Evolutionary conservation across 2,329 filamentous ascomycete genomes (phyloP), one percentile per base, ranked within the genome.

Genomic region (Colletotrichum musae): DNA sequence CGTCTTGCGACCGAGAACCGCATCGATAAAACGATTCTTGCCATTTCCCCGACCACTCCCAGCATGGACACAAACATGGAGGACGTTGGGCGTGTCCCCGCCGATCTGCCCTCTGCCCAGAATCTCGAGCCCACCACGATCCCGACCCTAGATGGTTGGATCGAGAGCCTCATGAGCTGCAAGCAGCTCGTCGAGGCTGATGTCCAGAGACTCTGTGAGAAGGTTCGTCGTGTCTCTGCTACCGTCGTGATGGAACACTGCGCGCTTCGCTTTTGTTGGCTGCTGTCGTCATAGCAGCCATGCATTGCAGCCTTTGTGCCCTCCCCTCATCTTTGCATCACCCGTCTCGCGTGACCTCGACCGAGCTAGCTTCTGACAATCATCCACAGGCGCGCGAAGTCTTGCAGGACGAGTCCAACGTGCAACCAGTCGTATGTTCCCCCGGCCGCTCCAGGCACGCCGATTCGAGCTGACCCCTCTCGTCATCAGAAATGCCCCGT

Each of bases 51-150:
- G 68, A 70, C 58, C 52, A 62, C 57, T 53, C 58, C 62, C 54
- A 68, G 54, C 62, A 97, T 98, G 94, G 95, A 99, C 83, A 97
- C 94, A 79, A 97, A 97, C 84, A 99, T 99, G 96, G 95, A 98
- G 86, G 96, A 99, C 81, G 94, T 97, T 76, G 93, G 92, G 78
- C 93, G 95, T 84, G 91, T 93, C 77, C 93, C 94, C 73, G 89
- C 93, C 80, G 92, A 92, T 79, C 83, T 97, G 76, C 90, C 92
- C 70, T 90, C 94, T 58, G 86, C 90, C 64, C 88, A 90, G 77
- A 79, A 83, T 70, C 77, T 83, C 41, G 96, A 98, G 85, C 93
- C 95, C 64, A 91, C 95, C 71, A 94, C 94, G 75, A 96, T 97
- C 85, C 91, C 93, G 71, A 97, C 94, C 70, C 88, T 99, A 72